Evolutionary conservation across 352 stramenopile species (phyloP), one percentile per base, ranked within the genome.

Genomic region (Phytophthora hybrid): DNA sequence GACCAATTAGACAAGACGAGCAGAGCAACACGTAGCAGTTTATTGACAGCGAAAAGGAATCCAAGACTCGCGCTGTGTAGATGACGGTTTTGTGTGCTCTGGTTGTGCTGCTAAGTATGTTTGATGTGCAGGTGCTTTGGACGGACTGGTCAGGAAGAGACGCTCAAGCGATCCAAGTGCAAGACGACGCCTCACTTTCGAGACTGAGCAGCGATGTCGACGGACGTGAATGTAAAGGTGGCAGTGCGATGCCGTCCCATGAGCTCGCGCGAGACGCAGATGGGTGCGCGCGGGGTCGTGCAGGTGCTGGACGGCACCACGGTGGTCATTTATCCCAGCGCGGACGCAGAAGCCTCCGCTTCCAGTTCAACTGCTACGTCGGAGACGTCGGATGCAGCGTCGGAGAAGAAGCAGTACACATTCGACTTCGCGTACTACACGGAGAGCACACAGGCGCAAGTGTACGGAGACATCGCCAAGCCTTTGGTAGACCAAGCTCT

Each of bases 161-260:
- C 67, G 34, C 34, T 41, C 34, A 41, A 41, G 34, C 34, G 34
- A 41, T 41, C 34, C 34, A 41, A 41, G 34, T 41, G 34, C 53
- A 62, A 49, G 41, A 56, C 21, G 52, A 60, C 58, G 41, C 23
- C 44, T 62, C 37, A 59, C 19, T 26, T 53, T 63, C 59, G 5
- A 59, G 23, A 41, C 52, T 41, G 39, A 44, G 21, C 21, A 34
- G 29, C 18, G 1, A 88, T 87, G 79, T 85, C 87, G 66, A 94
- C 83, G 46, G 87, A 94, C 32, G 88, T 93, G 47, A 98, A 97
- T 68, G 91, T 98, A 34, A 92, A 94, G 52, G 93, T 98, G 62
- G 93, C 92, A 10, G 91, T 98, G 79, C 88, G 93, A 57, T 95
- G 87, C 56, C 84, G 93, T 7, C 93, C 93, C 10, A 93, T 98